Evolutionary conservation across 768 basidiomycete genomes (phyloP).

Genomic region (Boletus rubescentipes): DNA sequence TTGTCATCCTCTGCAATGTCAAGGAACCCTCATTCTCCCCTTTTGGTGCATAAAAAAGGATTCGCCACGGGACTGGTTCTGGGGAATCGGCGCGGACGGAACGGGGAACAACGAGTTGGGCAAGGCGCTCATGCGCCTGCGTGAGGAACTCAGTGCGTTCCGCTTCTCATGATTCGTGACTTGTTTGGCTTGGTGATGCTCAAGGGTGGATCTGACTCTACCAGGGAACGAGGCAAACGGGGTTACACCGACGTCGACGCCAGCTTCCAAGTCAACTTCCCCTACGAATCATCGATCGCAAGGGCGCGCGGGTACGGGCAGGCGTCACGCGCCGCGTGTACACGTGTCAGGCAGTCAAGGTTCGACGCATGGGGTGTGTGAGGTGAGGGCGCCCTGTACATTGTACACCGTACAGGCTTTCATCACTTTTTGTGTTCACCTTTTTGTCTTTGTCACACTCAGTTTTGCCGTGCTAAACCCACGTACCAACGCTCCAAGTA

Average conservation of each 20-base stretch:
- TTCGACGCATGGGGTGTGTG: constrained; percentile 16
- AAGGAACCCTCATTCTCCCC: no score
- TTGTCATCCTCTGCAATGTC: not conserved
- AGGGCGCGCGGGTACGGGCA: not conserved
- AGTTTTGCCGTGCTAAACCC: constrained; percentile 55
- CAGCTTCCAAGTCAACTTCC: constrained; percentile 1
- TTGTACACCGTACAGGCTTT: no score
- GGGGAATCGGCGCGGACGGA: constrained; percentile 69
- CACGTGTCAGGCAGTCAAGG: constrained; percentile 8
- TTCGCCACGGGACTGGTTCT: constrained; percentile 73
- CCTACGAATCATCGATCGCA: constrained; percentile 3
- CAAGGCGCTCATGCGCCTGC: constrained; percentile 63
- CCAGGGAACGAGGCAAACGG: constrained; percentile 13
- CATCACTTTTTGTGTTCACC: not conserved
- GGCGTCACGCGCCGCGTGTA: constrained; percentile 11
- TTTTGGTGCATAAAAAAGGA: constrained; percentile 44
- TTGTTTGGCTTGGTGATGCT: constrained; percentile 1
- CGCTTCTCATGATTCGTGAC: not conserved
- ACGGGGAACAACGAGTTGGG: constrained; percentile 72
- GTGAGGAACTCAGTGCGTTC: constrained; percentile 47
- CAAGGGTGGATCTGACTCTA: not conserved
- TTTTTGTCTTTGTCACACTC: constrained; percentile 21
- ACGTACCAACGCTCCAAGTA: constrained; percentile 54
- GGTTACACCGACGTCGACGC: not conserved
- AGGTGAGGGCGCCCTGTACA: constrained; percentile 15